Conservation (phyloP, 352 stramenopile genomes). For the Phytophthora palmivora region DNA sequence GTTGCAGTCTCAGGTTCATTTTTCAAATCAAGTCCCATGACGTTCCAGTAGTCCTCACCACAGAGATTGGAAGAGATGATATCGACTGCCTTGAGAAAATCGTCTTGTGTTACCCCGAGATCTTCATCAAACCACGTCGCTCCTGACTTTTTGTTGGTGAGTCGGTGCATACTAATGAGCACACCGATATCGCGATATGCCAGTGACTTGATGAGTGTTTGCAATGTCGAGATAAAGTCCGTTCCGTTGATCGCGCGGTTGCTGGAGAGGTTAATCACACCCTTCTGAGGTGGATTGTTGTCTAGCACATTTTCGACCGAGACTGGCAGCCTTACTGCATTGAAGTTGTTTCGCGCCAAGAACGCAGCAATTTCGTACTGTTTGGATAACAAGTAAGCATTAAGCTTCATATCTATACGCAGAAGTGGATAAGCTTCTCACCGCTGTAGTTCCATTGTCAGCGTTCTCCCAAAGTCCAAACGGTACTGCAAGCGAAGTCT, state of each 20-base stretch:
- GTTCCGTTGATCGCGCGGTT: conserved; percentile 81
- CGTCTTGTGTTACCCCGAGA: conserved; percentile 54
- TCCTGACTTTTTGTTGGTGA: conserved; percentile 64
- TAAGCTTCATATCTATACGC: not conserved
- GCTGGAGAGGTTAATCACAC: conserved; percentile 69
- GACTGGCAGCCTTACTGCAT: conserved; percentile 72
- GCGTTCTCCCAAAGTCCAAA: conserved; percentile 85
- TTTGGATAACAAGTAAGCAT: conserved; percentile 1
- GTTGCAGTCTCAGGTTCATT: conserved; percentile 75
- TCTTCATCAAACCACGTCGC: conserved; percentile 70
- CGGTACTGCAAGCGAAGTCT: conserved; percentile 65
- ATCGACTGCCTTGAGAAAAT: conserved; percentile 66
- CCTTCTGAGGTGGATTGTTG: conserved; percentile 64
- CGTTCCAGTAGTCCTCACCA: conserved; percentile 75
- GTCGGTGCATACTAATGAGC: conserved; percentile 76
- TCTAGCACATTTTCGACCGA: conserved; percentile 74
- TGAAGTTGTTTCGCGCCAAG: conserved; percentile 86
- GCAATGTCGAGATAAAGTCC: conserved; percentile 72
- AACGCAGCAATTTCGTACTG: conserved; percentile 84
- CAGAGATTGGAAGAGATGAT: conserved; percentile 71
- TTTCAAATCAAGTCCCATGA: conserved; percentile 84
- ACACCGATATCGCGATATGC: conserved; percentile 79
- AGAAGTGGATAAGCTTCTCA: conserved; percentile 12
- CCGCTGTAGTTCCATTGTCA: conserved; percentile 73
- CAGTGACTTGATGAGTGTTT: conserved; percentile 75